Percentiles rank a stretch among this genome's conserved stretches.
Evolutionary conservation across 2,329 filamentous ascomycete genomes (phyloP).

Genomic region (Penicillium sp.): DNA sequence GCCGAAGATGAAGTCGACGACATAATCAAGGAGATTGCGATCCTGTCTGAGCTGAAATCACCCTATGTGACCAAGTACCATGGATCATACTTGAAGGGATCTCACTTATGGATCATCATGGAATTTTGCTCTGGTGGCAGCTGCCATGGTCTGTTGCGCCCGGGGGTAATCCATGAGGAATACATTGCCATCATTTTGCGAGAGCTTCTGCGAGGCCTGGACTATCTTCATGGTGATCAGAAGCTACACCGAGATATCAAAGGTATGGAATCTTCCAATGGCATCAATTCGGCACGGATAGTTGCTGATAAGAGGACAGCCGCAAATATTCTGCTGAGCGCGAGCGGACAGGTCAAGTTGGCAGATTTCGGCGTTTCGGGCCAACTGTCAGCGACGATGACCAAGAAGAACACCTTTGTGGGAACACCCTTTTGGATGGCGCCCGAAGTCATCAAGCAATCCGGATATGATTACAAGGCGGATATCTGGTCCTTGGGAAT

Average conservation of each 20-base stretch:
- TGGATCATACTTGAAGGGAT: conserved; percentile 92
- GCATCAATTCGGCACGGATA: neutral
- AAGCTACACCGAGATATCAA: conserved; percentile 97
- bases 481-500: conserved; percentile 98
- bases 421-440: conserved; percentile 99
- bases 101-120: conserved; percentile 99
- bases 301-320: conserved; percentile 53
- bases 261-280: conserved; percentile 51
- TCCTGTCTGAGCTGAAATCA: conserved; percentile 91
- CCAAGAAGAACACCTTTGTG: conserved; percentile 98
- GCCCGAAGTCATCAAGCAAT: conserved; percentile 97
- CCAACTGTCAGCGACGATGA: conserved; percentile 96
- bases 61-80: conserved; percentile 98
- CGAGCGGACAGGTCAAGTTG: conserved; percentile 92
- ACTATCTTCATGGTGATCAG: conserved; percentile 91
- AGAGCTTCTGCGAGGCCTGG: conserved; percentile 82
- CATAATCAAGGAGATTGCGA: conserved; percentile 98
- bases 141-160: conserved; percentile 93
- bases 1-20: conserved; percentile 99
- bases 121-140: conserved; percentile 97
- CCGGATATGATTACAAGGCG: conserved; percentile 94
- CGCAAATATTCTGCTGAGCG: conserved; percentile 84
- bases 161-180: conserved; percentile 84
- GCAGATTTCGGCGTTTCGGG: conserved; percentile 97
- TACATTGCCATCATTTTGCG: conserved; percentile 95